Conservation (phyloP, 192 early-diverging fungal species). For the Linderina pennispora region DNA sequence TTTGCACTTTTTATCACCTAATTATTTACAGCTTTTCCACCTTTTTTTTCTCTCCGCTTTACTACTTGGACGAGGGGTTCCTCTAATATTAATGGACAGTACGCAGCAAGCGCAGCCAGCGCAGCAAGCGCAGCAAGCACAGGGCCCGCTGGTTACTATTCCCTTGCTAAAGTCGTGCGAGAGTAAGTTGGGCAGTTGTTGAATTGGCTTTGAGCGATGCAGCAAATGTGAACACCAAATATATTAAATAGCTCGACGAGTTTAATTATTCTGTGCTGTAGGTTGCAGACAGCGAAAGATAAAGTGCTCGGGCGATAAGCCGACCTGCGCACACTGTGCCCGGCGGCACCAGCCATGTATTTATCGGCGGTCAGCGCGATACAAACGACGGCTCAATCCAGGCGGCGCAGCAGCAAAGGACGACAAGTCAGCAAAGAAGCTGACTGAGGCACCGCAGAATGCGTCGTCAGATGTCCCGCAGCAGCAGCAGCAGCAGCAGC, state of each 20-base stretch:
- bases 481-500: neutral
- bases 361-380: conserved; percentile 45
- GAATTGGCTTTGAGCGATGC: too few species aligned
- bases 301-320: conserved; percentile 45
- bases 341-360: conserved; percentile 45
- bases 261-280: too few species aligned
- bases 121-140: too few species aligned
- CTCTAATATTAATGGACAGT: neutral
- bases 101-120: too few species aligned
- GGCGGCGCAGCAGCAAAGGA: neutral
- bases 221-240: too few species aligned
- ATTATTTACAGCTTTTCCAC: neutral
- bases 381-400: conserved; percentile 32
- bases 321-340: conserved; percentile 42
- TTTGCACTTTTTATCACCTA: neutral
- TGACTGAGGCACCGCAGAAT: too few species aligned
- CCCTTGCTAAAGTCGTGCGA: conserved; percentile 48
- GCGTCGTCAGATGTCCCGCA: too few species aligned
- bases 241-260: too few species aligned
- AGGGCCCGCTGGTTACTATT: conserved; percentile 16
- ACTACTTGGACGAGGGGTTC: neutral
- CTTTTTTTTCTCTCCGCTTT: neutral
- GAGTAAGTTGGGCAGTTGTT: conserved; percentile 30
- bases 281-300: conserved; percentile 46
- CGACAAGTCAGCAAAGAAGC: too few species aligned